Base-by-base conservation (phyloP, 2,329 filamentous ascomycete species). In the Claviceps paspali region DNA sequence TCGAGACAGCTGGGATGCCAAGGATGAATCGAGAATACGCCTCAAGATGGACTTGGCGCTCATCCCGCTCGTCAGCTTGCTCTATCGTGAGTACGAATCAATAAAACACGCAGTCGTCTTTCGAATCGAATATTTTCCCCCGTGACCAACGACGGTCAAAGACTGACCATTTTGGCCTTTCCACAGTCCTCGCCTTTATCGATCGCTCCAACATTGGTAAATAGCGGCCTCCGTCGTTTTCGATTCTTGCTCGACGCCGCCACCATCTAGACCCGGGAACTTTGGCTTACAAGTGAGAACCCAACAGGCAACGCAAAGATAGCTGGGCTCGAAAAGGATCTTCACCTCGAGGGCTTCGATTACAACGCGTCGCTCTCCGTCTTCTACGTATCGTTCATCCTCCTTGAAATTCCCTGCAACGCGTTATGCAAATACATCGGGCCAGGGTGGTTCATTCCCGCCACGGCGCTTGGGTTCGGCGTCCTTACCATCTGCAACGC, bases 131-230 rank as follows among this genome's bases (percentile, higher is more conserved):
- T n/a, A n/a, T n/a, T n/a, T n/a, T n/a, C n/a, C n/a, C n/a, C n/a
- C n/a, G n/a, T n/a, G n/a, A n/a, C n/a, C n/a, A n/a, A n/a, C n/a
- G n/a, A n/a, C n/a, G 19, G 15, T 23, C 19, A 22, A 9, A 32
- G 17, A 18, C 18, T 24, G 27, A 23, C n/a, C 6, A 11, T 18
- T 17, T 7, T 7, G 12, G n/a, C 14, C 9, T 33, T 11, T 8
- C 6, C 15, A 14, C 17, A 44, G 42, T 52, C 1, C 44, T 52
- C 32, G 45, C 49, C 24, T 79, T 79, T 52, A 78, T 79, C 42
- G 76, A 80, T 47, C 63, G 76, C 17, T 69, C 75, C 22, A 80
- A 80, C 47, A 77, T 81, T 35, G 76, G 73, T 73, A 52, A 40
- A 56, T 17, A 14, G n/a, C n/a, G n/a, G n/a, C n/a, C n/a, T n/a